A percentile compares a stretch with the other conserved stretches of the same genome.
Evolutionary conservation across 768 basidiomycete genomes (phyloP).

Genomic region (Suillus decipiens): DNA sequence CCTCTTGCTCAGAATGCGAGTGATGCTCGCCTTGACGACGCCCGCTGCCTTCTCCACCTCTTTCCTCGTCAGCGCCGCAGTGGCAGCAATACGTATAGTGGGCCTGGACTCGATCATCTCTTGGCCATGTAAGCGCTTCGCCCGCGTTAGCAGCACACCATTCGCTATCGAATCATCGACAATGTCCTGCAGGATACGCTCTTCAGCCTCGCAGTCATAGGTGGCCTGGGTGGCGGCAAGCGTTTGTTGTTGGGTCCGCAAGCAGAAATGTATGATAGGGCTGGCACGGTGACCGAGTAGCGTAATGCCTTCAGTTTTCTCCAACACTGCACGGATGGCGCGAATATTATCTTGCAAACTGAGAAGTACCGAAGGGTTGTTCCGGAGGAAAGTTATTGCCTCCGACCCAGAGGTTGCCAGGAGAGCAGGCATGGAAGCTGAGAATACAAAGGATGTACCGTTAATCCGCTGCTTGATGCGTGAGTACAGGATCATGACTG

Average conservation of each 20-base stretch:
- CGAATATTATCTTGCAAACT: constrained; percentile 81
- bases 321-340: constrained; percentile 76
- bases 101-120: constrained; percentile 82
- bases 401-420: constrained; percentile 88
- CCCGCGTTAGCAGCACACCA: constrained; percentile 84
- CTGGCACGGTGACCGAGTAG: constrained; percentile 86
- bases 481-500: not conserved
- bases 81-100: constrained; percentile 82
- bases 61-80: constrained; percentile 78
- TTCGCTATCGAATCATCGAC: constrained; percentile 84
- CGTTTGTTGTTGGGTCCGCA: constrained; percentile 41
- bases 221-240: constrained; percentile 25
- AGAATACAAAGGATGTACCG: constrained; percentile 93
- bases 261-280: constrained; percentile 84
- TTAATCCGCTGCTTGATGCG: constrained; percentile 75
- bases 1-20: constrained; percentile 70
- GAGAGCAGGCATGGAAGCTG: constrained; percentile 89
- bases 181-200: constrained; percentile 83
- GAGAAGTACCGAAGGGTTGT: constrained; percentile 72
- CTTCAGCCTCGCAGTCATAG: constrained; percentile 67
- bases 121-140: constrained; percentile 80
- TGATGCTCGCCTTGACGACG: constrained; percentile 70
- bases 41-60: constrained; percentile 88
- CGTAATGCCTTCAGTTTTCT: constrained; percentile 76
- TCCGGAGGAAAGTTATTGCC: constrained; percentile 77